Conservation (phyloP, 176 grass and related monocot species). For the Typha latifolia region DNA sequence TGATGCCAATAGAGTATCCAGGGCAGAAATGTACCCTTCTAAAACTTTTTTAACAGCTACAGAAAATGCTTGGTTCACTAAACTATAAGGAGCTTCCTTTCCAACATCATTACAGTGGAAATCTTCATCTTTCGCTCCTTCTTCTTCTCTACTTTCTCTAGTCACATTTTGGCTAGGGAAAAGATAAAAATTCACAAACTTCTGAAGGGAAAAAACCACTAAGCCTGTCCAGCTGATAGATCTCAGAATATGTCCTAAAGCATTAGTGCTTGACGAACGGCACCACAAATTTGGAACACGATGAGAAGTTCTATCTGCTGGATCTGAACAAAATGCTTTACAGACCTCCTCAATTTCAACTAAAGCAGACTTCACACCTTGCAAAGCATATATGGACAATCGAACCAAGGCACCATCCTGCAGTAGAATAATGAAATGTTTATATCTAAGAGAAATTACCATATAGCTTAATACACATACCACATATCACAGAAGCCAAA, state of each 20-base stretch:
- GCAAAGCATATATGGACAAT: conserved; percentile 59
- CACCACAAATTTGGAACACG: conserved; percentile 64
- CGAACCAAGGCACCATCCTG: conserved; percentile 74
- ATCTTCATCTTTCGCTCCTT: conserved; percentile 12
- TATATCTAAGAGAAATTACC: conserved; percentile 6
- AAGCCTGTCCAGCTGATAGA: conserved; percentile 48
- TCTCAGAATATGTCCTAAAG: conserved; percentile 66
- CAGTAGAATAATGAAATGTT: conserved; percentile 20
- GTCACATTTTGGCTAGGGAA: conserved; percentile 33
- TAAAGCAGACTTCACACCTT: conserved; percentile 67
- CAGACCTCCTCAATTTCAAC: conserved; percentile 72
- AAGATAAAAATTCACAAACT: conserved; percentile 76
- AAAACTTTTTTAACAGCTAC: conserved; percentile 75
- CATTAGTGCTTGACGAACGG: conserved; percentile 52
- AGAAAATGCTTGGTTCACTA: conserved; percentile 87
- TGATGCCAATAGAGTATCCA: conserved; percentile 64
- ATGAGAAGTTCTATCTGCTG: conserved; percentile 65
- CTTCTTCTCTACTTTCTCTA: conserved; percentile 16
- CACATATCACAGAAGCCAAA: not conserved
- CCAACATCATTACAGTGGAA: conserved; percentile 23
- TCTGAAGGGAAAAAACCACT: conserved; percentile 65
- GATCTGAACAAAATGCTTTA: conserved; percentile 43
- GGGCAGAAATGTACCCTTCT: conserved; percentile 79
- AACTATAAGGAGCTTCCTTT: conserved; percentile 37
- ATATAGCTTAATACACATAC: not conserved